Evolutionary conservation across 352 stramenopile species (phyloP).

Genomic region (Pythium dissotocum): DNA sequence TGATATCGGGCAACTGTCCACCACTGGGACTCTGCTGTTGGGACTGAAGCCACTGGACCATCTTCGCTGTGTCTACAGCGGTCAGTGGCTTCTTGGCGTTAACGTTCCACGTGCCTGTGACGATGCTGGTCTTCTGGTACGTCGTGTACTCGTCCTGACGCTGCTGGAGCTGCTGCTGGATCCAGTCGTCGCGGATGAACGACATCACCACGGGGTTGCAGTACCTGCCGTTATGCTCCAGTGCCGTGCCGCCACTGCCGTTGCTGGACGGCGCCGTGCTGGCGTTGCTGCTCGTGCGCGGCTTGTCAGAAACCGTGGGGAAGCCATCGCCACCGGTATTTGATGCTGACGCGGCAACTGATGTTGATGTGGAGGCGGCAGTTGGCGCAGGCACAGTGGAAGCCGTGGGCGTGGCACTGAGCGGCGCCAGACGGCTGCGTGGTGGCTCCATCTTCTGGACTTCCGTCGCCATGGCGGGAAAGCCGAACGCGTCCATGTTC

Average conservation of each 20-base stretch:
- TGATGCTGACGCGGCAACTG: background rate
- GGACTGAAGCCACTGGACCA: constrained; percentile 73
- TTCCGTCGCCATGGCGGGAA: constrained; percentile 23
- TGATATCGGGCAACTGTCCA: constrained; percentile 48
- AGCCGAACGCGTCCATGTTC: constrained; percentile 28
- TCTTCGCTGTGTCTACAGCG: constrained; percentile 43
- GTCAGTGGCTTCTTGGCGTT: constrained; percentile 98
- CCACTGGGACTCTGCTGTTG: constrained; percentile 6
- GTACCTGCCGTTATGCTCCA: constrained; percentile 53
- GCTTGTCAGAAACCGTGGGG: background rate
- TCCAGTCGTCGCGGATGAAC: constrained; percentile 88
- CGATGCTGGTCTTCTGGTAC: constrained; percentile 54
- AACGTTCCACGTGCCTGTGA: constrained; percentile 98
- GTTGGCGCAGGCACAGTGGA: background rate
- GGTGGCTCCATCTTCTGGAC: constrained; percentile 27
- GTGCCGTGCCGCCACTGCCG: background rate
- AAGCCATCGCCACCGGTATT: background rate
- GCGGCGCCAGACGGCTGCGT: background rate
- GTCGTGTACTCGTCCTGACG: constrained; percentile 69
- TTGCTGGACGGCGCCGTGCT: constrained; percentile 7
- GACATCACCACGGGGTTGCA: constrained; percentile 85
- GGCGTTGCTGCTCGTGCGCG: constrained; percentile 1
- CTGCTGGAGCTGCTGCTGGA: constrained; percentile 71
- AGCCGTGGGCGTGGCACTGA: background rate
- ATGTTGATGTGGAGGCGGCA: background rate